Evolutionary conservation across 345 rosid genomes (phyloP).

Genomic region (Sisymbrium irio): DNA sequence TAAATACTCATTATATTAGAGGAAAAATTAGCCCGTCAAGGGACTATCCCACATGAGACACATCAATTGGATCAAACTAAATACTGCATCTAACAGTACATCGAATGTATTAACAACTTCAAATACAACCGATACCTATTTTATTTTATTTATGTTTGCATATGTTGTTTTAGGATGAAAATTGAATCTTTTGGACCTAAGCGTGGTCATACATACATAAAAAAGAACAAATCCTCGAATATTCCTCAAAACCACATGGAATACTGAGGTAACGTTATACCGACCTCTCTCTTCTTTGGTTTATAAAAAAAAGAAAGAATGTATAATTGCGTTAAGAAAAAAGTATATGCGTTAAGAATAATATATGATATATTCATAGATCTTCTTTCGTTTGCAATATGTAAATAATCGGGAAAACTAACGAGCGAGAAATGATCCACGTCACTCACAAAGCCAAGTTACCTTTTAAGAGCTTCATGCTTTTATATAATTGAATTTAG

Average conservation of each 20-base stretch:
- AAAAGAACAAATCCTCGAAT: not conserved
- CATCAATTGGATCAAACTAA: not conserved
- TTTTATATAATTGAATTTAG: not conserved
- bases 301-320: not conserved
- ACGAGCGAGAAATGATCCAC: not conserved
- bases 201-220: not conserved
- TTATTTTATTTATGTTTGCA: not conserved
- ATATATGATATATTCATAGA: too few relatives aligned
- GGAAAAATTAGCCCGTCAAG: not conserved
- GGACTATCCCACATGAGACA: not conserved
- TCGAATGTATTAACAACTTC: not conserved
- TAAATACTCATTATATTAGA: too few relatives aligned
- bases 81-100: not conserved
- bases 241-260: not conserved
- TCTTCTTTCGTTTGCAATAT: not conserved
- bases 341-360: too few relatives aligned
- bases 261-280: not conserved
- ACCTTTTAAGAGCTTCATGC: not conserved
- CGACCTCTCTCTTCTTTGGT: not conserved
- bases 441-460: not conserved
- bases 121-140: not conserved
- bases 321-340: too few relatives aligned
- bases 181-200: not conserved
- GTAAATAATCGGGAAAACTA: not conserved
- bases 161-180: not conserved